Percentiles rank a stretch among this genome's conserved stretches.
Conservation (phyloP, 2,329 filamentous ascomycete species). For the Metarhizium sp. region DNA sequence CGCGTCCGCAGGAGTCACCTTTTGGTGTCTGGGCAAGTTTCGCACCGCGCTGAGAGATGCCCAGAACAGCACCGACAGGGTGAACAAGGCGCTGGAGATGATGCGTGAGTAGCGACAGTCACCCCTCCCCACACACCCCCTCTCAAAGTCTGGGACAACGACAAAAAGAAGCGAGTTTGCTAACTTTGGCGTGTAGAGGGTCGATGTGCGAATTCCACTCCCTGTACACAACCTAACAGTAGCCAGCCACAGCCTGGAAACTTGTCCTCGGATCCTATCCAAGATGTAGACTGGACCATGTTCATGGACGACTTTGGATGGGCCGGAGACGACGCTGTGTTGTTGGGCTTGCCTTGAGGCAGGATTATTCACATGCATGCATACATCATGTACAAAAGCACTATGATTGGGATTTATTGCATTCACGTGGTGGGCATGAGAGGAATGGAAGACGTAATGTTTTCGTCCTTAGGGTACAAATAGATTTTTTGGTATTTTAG, state of each 20-base stretch:
- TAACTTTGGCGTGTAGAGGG: background rate
- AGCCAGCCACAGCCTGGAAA: slow-evolving; percentile 12
- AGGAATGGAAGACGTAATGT: background rate
- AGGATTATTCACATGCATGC: background rate
- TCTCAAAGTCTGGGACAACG: too few species aligned
- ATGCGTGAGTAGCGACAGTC: slow-evolving; percentile 16
- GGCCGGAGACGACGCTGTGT: slow-evolving; percentile 21
- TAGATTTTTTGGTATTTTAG: too few species aligned
- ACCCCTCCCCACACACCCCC: background rate
- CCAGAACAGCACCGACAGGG: slow-evolving; percentile 20
- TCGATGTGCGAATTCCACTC: slow-evolving; percentile 1
- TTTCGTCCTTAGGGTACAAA: background rate
- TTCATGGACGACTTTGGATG: slow-evolving; percentile 43
- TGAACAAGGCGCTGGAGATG: slow-evolving; percentile 20
- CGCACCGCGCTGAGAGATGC: slow-evolving; percentile 30
- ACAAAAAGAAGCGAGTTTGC: background rate
- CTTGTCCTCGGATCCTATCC: slow-evolving; percentile 24
- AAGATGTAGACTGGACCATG: slow-evolving; percentile 40
- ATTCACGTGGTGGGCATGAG: background rate
- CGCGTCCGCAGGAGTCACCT: slow-evolving; percentile 38
- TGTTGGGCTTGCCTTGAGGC: slow-evolving; percentile 19
- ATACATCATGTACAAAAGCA: background rate
- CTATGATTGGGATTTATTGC: background rate
- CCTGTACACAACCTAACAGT: slow-evolving; percentile 6
- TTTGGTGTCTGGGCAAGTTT: slow-evolving; percentile 40